Conservation (phyloP, 1,284 basidiomycete genomes). For the Gastroboletus turbinatus region DNA sequence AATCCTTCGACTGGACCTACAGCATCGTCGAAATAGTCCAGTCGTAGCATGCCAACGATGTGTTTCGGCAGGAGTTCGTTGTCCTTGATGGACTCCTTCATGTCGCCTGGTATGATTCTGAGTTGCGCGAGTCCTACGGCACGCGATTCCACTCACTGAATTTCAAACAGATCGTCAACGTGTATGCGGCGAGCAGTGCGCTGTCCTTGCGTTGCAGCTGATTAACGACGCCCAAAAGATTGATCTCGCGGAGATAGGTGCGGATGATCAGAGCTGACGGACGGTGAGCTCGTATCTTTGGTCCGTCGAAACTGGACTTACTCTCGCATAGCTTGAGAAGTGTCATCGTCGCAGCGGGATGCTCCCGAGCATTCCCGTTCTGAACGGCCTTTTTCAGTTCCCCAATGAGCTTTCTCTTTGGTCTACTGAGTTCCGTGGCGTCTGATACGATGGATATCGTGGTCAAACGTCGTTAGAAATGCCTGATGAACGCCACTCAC, state of each 20-base stretch:
- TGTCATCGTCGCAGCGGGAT: slow-evolving; percentile 24
- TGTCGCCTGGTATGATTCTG: slow-evolving; percentile 12
- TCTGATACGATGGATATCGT: slow-evolving; percentile 6
- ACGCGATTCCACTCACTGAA: slow-evolving; percentile 5
- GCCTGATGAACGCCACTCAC: slow-evolving; percentile 4
- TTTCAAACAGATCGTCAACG: slow-evolving; percentile 17
- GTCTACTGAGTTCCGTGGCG: background rate
- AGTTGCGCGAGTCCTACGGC: background rate
- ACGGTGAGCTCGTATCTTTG: background rate
- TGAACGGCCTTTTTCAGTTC: slow-evolving; percentile 8
- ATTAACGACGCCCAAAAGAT: slow-evolving; percentile 1
- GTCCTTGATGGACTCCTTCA: slow-evolving; percentile 11
- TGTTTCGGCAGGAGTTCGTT: slow-evolving; percentile 11
- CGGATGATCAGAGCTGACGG: slow-evolving; percentile 7
- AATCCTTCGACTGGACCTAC: slow-evolving; percentile 29
- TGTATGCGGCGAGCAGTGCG: slow-evolving; percentile 16
- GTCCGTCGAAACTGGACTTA: background rate
- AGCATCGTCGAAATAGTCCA: slow-evolving; percentile 31
- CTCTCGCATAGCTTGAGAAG: slow-evolving; percentile 17
- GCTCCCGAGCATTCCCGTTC: slow-evolving; percentile 9
- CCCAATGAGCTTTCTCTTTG: slow-evolving; percentile 8
- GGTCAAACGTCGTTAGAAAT: background rate
- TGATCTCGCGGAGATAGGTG: background rate
- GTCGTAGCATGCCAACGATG: slow-evolving; percentile 22
- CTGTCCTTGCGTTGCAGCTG: slow-evolving; percentile 10